These are phyloP conservation scores for Carpinus fangiana DNA, from an alignment of 306 rosid species.

Conservation along the genomic window DNA sequence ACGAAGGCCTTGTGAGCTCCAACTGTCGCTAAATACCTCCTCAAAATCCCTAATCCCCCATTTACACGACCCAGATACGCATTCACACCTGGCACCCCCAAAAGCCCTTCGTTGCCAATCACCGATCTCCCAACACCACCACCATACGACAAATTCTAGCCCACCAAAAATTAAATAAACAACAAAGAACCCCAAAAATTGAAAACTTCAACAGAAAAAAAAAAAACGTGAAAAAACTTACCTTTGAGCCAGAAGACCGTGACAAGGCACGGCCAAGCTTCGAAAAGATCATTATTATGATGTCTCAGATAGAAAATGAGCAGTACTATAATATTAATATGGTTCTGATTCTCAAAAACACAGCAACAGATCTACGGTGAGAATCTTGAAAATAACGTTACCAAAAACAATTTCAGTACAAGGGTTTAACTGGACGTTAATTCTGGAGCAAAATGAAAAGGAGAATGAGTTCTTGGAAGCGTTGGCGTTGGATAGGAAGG, in stretches of 20 bases:
- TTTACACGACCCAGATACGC: conserved; percentile 44
- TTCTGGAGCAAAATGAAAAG: too few species aligned
- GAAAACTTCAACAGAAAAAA: neutral
- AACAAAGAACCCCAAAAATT: neutral
- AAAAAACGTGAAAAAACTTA: conserved; percentile 25
- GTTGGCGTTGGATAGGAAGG: too few species aligned
- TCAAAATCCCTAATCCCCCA: conserved; percentile 58
- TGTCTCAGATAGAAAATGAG: neutral
- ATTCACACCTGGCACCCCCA: conserved; percentile 35
- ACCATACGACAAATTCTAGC: conserved; percentile 50
- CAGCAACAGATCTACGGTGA: conserved; percentile 15
- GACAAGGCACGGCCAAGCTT: conserved; percentile 64
- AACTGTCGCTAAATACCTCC: conserved; percentile 52
- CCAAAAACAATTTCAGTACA: neutral
- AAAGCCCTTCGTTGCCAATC: conserved; percentile 30
- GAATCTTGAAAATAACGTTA: neutral
- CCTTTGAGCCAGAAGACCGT: conserved; percentile 63
- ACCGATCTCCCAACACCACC: conserved; percentile 53
- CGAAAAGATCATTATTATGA: conserved; percentile 53
- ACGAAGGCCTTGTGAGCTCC: conserved; percentile 36
- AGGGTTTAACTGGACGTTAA: neutral
- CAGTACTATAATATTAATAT: neutral
- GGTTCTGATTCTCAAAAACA: neutral
- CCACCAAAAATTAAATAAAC: conserved; percentile 12
- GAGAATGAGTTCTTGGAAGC: too few species aligned